phyloP scores from a whole-genome alignment of 2,329 filamentous ascomycete species.

The Pezicula rhizophila region DNA sequence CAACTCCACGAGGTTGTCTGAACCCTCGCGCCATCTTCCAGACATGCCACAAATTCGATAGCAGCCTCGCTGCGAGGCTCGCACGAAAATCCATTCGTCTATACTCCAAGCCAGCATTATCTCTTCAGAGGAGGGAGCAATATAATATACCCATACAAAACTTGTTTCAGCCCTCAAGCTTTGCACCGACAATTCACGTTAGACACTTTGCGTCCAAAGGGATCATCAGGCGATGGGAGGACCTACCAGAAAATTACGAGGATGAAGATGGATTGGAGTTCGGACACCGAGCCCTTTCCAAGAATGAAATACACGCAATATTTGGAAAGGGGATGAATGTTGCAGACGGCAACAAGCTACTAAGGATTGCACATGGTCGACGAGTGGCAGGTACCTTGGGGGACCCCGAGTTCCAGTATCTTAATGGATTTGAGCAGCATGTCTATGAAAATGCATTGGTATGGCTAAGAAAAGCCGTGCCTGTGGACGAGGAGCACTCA shows the following conservation, averaged over 20 bases:
- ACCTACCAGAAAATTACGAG: slow-evolving; percentile 51
- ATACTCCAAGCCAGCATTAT: slow-evolving; percentile 8
- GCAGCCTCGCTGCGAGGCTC: slow-evolving; percentile 18
- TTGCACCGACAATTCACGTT: neutral
- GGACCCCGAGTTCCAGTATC: slow-evolving; percentile 42
- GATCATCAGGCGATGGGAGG: slow-evolving; percentile 47
- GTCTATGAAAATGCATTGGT: slow-evolving; percentile 42
- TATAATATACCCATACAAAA: neutral
- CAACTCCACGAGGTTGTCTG: neutral
- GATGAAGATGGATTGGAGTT: slow-evolving; percentile 52
- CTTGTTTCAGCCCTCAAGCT: slow-evolving; percentile 3
- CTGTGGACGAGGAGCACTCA: slow-evolving; percentile 55
- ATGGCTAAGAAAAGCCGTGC: slow-evolving; percentile 48
- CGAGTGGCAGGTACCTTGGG: slow-evolving; percentile 58
- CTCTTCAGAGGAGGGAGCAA: neutral
- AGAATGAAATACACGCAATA: slow-evolving; percentile 39
- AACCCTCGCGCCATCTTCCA: slow-evolving; percentile 6
- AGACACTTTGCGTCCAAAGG: slow-evolving; percentile 10
- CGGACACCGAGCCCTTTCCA: slow-evolving; percentile 40
- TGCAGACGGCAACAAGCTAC: slow-evolving; percentile 43
- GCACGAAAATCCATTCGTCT: slow-evolving; percentile 10
- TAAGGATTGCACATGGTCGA: slow-evolving; percentile 55
- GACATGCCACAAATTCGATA: slow-evolving; percentile 18
- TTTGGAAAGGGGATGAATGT: slow-evolving; percentile 44
- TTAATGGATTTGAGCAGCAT: slow-evolving; percentile 9